Evolutionary conservation across 768 basidiomycete species (phyloP).

Genomic region (Melanogaster broomeanus): DNA sequence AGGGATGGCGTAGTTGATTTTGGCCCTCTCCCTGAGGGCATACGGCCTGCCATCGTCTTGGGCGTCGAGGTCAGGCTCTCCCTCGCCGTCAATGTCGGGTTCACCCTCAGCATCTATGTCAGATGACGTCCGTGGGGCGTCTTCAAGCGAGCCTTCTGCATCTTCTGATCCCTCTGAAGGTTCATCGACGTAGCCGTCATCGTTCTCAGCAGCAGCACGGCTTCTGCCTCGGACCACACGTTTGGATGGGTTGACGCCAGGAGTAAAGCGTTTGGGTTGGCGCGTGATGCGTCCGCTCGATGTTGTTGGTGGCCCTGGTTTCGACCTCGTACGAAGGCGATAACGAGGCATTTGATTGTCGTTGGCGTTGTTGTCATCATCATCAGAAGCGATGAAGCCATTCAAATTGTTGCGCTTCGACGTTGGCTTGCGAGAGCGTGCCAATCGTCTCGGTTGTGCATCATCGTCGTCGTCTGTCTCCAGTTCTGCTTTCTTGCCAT

Average conservation of each 20-base stretch:
- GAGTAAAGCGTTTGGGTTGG: slow-evolving; percentile 14
- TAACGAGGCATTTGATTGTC: slow-evolving; percentile 32
- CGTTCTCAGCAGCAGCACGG: slow-evolving; percentile 39
- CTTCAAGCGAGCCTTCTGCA: slow-evolving; percentile 61
- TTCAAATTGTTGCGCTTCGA: slow-evolving; percentile 23
- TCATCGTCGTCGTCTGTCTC: slow-evolving; percentile 35
- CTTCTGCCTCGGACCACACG: slow-evolving; percentile 28
- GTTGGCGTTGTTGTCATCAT: slow-evolving; percentile 46
- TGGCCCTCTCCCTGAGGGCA: slow-evolving; percentile 59
- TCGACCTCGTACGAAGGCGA: slow-evolving; percentile 41
- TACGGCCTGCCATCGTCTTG: slow-evolving; percentile 49
- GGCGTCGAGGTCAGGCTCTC: slow-evolving; percentile 39
- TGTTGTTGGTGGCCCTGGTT: slow-evolving; percentile 24
- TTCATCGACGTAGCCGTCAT: slow-evolving; percentile 51
- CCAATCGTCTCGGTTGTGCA: slow-evolving; percentile 15
- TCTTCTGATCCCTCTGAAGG: slow-evolving; percentile 53
- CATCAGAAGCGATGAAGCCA: slow-evolving; percentile 45
- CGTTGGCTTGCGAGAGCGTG: slow-evolving; percentile 15
- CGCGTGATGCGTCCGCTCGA: slow-evolving; percentile 27
- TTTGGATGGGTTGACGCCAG: slow-evolving; percentile 1
- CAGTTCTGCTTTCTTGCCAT: slow-evolving; percentile 20
- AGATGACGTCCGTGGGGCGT: slow-evolving; percentile 44
- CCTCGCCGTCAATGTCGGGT: slow-evolving; percentile 40
- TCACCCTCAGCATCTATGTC: slow-evolving; percentile 42
- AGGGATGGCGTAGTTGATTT: slow-evolving; percentile 79